These are phyloP conservation scores for Stenogyne calaminthoides DNA, from an alignment of 305 asterid species.

Conservation along the genomic window DNA sequence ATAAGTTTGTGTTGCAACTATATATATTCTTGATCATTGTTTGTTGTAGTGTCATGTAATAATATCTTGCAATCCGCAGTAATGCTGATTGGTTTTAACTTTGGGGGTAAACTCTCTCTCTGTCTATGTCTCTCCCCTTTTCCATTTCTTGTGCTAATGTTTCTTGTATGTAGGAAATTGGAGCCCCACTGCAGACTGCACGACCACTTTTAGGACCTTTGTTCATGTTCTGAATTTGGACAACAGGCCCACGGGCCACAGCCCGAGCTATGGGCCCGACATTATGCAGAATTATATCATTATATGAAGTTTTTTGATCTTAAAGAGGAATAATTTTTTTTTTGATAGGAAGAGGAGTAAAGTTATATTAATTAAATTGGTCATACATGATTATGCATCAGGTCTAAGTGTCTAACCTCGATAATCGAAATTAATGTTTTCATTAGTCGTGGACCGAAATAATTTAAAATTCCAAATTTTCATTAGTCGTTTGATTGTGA, in stretches of 20 bases:
- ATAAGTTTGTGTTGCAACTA: not conserved
- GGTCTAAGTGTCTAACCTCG: not conserved
- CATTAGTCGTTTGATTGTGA: not conserved
- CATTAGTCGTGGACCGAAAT: not conserved
- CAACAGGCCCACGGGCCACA: not conserved
- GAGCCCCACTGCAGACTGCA: not conserved
- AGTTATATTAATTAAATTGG: not conserved
- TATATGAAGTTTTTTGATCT: not conserved
- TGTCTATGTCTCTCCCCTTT: no score
- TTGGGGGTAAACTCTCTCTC: not conserved
- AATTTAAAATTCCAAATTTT: no score
- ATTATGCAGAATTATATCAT: not conserved
- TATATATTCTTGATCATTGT: conserved; percentile 8
- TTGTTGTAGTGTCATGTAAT: conserved; percentile 23
- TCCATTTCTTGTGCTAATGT: not conserved
- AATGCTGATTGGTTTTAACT: conserved; percentile 8
- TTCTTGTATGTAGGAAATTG: not conserved
- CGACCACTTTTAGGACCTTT: not conserved
- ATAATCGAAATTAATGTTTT: not conserved
- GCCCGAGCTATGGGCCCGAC: not conserved
- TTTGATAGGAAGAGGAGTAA: no score
- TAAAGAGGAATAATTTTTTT: not conserved
- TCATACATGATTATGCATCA: not conserved
- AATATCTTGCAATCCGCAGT: not conserved
- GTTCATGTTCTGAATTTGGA: not conserved